Evolutionary conservation across 352 stramenopile genomes (phyloP).

Genomic region (Poterioochromonas sp.): DNA sequence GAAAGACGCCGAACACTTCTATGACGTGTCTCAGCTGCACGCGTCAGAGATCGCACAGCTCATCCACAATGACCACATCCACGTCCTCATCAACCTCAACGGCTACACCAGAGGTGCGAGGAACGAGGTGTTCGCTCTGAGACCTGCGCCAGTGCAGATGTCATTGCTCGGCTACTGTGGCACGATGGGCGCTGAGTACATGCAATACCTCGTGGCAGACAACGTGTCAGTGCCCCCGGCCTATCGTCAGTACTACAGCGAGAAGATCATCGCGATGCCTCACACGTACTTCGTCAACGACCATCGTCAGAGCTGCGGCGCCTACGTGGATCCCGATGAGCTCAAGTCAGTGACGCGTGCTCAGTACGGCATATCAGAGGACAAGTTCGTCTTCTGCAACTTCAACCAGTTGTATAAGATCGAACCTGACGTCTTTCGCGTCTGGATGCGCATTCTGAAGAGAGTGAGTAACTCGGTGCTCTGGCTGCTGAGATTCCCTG

Average conservation of each 20-base stretch:
- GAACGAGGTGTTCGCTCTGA: constrained; percentile 82
- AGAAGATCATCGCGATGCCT: constrained; percentile 80
- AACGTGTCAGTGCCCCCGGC: constrained; percentile 58
- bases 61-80: constrained; percentile 70
- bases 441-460: constrained; percentile 83
- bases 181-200: constrained; percentile 76
- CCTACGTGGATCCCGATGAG: neutral
- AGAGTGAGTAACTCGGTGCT: constrained; percentile 75
- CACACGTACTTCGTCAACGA: constrained; percentile 85
- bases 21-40: constrained; percentile 55
- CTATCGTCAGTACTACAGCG: constrained; percentile 57
- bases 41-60: constrained; percentile 49
- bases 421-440: constrained; percentile 71
- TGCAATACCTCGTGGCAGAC: constrained; percentile 83
- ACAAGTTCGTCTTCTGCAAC: constrained; percentile 85
- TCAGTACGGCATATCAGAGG: constrained; percentile 74
- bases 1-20: constrained; percentile 71
- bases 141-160: constrained; percentile 67
- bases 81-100: constrained; percentile 82
- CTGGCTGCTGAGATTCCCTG: constrained; percentile 75
- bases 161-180: constrained; percentile 65
- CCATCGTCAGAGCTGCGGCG: constrained; percentile 58
- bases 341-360: neutral
- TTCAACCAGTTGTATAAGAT: constrained; percentile 93
- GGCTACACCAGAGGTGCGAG: constrained; percentile 79